phyloP scores from a whole-genome alignment of 2,329 filamentous ascomycete species.

The Onygenales sp. region DNA sequence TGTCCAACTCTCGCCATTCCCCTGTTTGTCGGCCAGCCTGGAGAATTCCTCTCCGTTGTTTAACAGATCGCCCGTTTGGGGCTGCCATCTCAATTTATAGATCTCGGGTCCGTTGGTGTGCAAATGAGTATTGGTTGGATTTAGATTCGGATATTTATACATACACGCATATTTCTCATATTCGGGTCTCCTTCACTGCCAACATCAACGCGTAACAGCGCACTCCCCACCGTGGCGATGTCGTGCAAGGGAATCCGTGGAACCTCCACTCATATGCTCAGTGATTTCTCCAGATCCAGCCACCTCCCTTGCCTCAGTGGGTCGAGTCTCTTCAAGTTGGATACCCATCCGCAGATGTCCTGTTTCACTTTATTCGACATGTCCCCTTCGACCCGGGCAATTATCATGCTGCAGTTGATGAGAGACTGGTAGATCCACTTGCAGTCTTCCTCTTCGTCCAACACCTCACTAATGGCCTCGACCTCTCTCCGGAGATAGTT shows the following conservation, averaged over 20 bases:
- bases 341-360: conserved; percentile 51
- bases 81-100: not conserved
- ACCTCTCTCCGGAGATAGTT: conserved; percentile 62
- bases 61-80: not conserved
- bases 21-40: not conserved
- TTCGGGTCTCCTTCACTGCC: not conserved
- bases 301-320: conserved; percentile 66
- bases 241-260: not conserved
- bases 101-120: not conserved
- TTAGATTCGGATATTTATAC: not conserved
- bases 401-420: conserved; percentile 61
- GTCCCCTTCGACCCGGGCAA: conserved; percentile 40
- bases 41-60: not conserved
- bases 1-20: not conserved
- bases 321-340: conserved; percentile 59
- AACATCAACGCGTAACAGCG: not conserved
- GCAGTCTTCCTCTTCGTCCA: conserved; percentile 57
- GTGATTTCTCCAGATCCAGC: conserved; percentile 54
- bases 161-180: not conserved
- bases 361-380: conserved; percentile 34
- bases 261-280: conserved; percentile 14
- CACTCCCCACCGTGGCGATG: not conserved
- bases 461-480: conserved; percentile 58
- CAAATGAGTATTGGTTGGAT: not conserved
- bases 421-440: conserved; percentile 89